Evolutionary conservation across 1,139 yeast species (phyloP), one percentile per base, ranked within the genome.

Genomic region (Kodamaea fungicola): DNA sequence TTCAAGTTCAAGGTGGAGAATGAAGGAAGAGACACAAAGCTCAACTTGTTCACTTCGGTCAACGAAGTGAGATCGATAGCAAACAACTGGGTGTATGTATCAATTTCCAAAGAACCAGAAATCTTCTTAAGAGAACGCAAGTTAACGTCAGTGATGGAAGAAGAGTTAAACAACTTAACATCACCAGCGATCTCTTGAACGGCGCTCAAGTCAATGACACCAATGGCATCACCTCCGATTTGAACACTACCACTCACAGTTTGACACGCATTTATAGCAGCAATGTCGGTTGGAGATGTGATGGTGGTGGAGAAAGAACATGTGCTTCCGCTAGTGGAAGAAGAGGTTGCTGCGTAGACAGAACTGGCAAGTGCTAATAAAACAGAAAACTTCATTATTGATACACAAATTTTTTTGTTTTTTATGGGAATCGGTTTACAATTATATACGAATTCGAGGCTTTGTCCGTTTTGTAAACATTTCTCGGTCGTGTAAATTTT

Each of bases 221-320:
- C 61, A 31, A 70, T 44, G 21, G 50, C 63, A 43, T 66, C 64
- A 37, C 75, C 75, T 34, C 62, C 54, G 37, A 71, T 56, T 42
- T 65, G 59, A 41, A 71, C 64, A 32, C 57, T 51, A 37, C 76
- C 76, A 30, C 59, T 66, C 41, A 71, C 57, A 22, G 74, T 70
- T 22, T 66, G 61, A 52, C 76, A 71, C 3, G 71, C 50, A 43
- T 58, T 62, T 42, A 71, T 55, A 40, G 51, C 54, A 32, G 59
- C 46, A 27, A 67, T 51, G 13, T 61, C 72, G 30, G 71, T 57
- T 28, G 72, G 59, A 12, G 62, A 71, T 22, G 68, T 58, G 43
- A 70, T 59, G 42, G 72, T 67, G 37, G 67, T 61, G 38, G 67
- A 62, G 43, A 64, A 64, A 13, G 74, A 67, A 52, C 76, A 71